These are phyloP conservation scores for Escovopsis sp. DNA, from an alignment of 2,329 filamentous ascomycete species.

Conservation along the genomic window DNA sequence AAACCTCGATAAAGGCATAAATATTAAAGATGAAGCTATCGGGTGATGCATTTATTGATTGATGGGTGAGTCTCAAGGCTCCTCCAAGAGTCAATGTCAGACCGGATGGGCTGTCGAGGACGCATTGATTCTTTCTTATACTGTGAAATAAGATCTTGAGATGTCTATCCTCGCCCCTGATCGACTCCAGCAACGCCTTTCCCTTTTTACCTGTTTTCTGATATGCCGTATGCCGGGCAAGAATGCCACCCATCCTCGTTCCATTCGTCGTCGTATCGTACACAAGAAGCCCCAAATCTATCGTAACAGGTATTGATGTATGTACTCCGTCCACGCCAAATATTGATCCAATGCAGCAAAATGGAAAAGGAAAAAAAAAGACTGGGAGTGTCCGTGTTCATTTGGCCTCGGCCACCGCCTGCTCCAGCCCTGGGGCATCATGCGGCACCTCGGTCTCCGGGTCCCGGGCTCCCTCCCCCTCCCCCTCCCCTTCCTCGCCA, in stretches of 20 bases:
- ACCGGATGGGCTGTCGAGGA: too few relatives aligned
- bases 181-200: background rate
- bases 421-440: conserved; percentile 6
- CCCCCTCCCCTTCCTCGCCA: conserved; percentile 6
- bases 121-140: too few relatives aligned
- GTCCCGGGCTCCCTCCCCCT: conserved; percentile 8
- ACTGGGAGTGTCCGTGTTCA: background rate
- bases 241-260: background rate
- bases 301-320: background rate
- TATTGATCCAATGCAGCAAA: background rate
- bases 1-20: too few relatives aligned
- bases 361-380: background rate
- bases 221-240: background rate
- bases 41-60: too few relatives aligned
- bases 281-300: background rate
- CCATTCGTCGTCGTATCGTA: background rate
- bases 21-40: too few relatives aligned
- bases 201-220: background rate
- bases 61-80: too few relatives aligned
- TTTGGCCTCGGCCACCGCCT: conserved; percentile 1
- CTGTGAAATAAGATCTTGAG: too few relatives aligned
- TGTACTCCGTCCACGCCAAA: background rate
- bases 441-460: too few relatives aligned
- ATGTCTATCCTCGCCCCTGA: too few relatives aligned
- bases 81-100: too few relatives aligned